phyloP scores from a whole-genome alignment of 2,329 filamentous ascomycete species.

The Raffaelea arxii region DNA sequence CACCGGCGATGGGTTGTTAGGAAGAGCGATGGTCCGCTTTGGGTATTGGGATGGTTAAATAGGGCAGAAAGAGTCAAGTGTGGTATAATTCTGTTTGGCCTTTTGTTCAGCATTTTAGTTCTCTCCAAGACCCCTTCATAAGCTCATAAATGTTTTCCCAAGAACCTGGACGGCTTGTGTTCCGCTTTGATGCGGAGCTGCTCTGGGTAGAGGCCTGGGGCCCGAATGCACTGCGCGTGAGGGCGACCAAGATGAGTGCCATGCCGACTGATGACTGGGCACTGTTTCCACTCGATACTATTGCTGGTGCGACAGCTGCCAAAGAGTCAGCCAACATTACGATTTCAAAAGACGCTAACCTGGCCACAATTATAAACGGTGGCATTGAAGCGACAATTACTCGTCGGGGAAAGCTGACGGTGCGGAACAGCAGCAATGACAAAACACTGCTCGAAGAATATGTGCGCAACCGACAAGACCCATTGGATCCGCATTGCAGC shows the following conservation, averaged over 20 bases:
- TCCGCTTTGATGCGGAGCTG: conserved; percentile 10
- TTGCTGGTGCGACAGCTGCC: no score
- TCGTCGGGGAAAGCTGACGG: conserved; percentile 37
- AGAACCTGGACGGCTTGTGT: conserved; percentile 11
- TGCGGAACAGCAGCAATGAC: conserved; percentile 28
- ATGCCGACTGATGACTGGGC: conserved; percentile 32
- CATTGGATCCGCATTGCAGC: conserved; percentile 47
- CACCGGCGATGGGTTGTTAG: no score
- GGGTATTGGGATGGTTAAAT: no score
- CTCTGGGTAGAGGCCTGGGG: conserved; percentile 36
- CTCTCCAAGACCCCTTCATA: no score
- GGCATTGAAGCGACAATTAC: conserved; percentile 36
- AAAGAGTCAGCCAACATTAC: conserved; percentile 5
- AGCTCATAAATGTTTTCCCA: conserved; percentile 6
- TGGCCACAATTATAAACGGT: conserved; percentile 36
- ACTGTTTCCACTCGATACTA: conserved; percentile 13
- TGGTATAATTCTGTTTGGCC: no score
- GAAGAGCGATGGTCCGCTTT: no score
- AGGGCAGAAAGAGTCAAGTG: no score
- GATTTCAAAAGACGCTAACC: conserved; percentile 14
- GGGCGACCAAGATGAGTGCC: conserved; percentile 28
- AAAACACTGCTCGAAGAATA: conserved; percentile 42
- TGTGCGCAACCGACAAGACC: conserved; percentile 37
- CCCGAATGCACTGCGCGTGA: conserved; percentile 34
- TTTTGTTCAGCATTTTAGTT: no score